Base-by-base conservation (phyloP, 371 early-diverging fungal genomes). In the Rhizopus sp. region DNA sequence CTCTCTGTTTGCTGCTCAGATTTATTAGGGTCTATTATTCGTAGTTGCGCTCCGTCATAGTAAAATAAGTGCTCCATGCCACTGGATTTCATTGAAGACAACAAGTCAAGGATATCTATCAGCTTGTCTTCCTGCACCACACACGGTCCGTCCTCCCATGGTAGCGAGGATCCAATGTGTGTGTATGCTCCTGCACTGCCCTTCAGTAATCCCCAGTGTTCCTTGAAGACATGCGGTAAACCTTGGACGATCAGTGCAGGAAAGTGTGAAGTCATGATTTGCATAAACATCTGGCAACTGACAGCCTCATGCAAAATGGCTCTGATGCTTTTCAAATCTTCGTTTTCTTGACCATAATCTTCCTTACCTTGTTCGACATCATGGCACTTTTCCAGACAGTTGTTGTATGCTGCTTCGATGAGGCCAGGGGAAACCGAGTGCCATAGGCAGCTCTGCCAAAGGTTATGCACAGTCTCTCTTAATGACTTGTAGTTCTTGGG, bases 371-470 rank as follows among this genome's bases (percentile, higher is more conserved):
- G 32, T n/a, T 67, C 53, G 5, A 67, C 45, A 12, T 57, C 47
- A 5, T 56, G 23, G 10, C 67, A 40, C n/a, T 49, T 58, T 37
- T 69, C 68, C 7, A 50, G 34, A 45, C 69, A 67, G 16, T 69
- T 66, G 1, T 59, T 60, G 32, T 60, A 52, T 0, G 73, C 61
- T 7, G 58, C 40, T 40, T 55, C 44, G 0, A 67, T n/a, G 32
- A 54, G 58, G 33, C 55, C 39, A 0, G 58, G 45, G 31, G 66
- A 67, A 12, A 64, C 49, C 1, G 80, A 68, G 47, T 84, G 86
- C 88, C 89, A 87, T 45, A 87, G 82, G 53, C 86, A 84, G 4
- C 86, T 73, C 34, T 75, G 75, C 57, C 83, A 78, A 41, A 90
- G 63, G 55, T 90, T 90, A 37, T 69, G 64, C 8, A 88, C 81